Base-by-base conservation (phyloP, 805 yeast species). In the Hyphopichia homilentoma region DNA sequence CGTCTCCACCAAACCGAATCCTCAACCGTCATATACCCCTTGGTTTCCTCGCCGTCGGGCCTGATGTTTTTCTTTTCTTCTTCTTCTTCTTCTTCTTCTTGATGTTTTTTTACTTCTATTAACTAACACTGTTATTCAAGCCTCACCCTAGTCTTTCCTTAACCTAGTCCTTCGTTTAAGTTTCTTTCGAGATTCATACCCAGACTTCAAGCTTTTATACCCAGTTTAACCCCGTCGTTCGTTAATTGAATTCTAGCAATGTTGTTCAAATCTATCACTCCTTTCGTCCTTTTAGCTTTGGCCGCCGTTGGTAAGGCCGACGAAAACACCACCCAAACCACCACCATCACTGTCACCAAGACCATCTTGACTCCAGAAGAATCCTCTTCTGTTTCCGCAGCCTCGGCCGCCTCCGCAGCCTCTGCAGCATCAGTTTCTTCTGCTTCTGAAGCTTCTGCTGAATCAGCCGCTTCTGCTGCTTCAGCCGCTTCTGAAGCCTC, bases 331-430 rank as follows among this genome's bases (percentile, higher is more conserved):
- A 65, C 68, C 19, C 65, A 73, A 29, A 70, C 76, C 34, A 50
- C 65, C 18, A 40, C 52, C 18, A 47, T 65, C 33, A 72, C 77
- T 18, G 44, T 72, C 37, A 71, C 77, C 16, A 53, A 55, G 32
- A 72, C 77, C 18, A 32, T 68, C 27, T 60, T 68, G 47, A 57
- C 74, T 19, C 75, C 77, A 21, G 58, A 63, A 34, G 72, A 72
- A 49, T 59, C 69, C 32, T 32, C 64, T 25, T 57, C 61, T 25
- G 27, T 43, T 14, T 27, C 42, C 5, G 42, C 43, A 7, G 47
- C 44, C 20, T 40, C 36, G 24, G 52, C 40, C 17, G 36, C 44
- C 7, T 38, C 49, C 6, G 48, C 45, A 16, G 50, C 47, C 9
- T 34, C 47, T 19, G 42, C 35, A 6, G 43, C 45, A 5, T 26